Base-by-base conservation (phyloP, 345 rosid species). In the Microthlaspi erraticum region DNA sequence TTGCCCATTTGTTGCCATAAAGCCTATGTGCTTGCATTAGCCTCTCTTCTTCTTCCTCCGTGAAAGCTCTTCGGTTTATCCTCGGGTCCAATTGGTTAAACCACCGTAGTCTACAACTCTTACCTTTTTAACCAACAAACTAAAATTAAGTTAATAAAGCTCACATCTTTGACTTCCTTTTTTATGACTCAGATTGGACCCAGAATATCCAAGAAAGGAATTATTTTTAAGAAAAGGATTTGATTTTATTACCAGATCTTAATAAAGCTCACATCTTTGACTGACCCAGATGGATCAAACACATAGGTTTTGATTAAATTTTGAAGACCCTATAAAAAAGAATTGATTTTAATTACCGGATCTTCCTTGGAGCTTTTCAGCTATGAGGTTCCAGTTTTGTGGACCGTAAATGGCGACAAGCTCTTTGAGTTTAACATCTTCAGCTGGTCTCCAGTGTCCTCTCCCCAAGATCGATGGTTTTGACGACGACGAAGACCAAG, bases 1-100 rank as follows among this genome's bases (percentile, higher is more conserved):
- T 87, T 50, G 99, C 97, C 99, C 99, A 94, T 77, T 91, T 91
- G 89, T 91, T 94, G 4, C 96, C 99, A 72, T 94, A 91, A 37
- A 91, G 80, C 62, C 97, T 86, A 74, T 94, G 97, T 44, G 96
- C 95, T 77, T 89, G 94, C 90, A 94, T 82, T 31, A 94, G 82
- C 72, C 92, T 89, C 78, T 94, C 99, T 37, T 94, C 99, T 81
- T 94, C 99, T 61, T 94, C 99, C 64, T 91, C 97, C 1, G 79
- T 91, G 72, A 91, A 91, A 1, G 96, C 95, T 75, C 91, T 86
- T 70, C 93, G 79, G 70, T 87, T 94, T 70, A 94, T 94, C 77
- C 95, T 91, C 19, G 99, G 97, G 54, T 94, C 99, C 73, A 94
- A 66, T 83, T 94, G 99, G 75, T 94, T 94, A 60, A 91, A 94